Evolutionary conservation across 495 filamentous ascomycete genomes (phyloP).

Genomic region (Aspergillus nidulans): DNA sequence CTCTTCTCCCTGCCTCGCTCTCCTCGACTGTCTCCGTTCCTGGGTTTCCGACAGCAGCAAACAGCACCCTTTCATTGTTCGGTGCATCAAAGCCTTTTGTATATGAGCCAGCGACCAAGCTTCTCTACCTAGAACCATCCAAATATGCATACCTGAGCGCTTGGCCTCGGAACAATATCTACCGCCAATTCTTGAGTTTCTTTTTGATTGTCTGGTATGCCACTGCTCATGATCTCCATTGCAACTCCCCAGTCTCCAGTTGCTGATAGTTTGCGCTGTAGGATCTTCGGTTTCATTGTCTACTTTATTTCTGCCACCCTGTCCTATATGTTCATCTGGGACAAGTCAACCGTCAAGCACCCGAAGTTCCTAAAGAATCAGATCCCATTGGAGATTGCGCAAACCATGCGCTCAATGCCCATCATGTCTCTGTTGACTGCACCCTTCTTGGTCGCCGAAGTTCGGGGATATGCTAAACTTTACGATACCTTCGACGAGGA

Average conservation of each 20-base stretch:
- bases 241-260: neutral
- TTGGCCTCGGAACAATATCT: constrained; percentile 75
- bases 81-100: constrained; percentile 47
- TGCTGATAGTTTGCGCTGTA: constrained; percentile 27
- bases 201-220: constrained; percentile 82
- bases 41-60: constrained; percentile 36
- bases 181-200: constrained; percentile 69
- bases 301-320: constrained; percentile 83
- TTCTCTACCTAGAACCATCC: constrained; percentile 65
- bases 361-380: constrained; percentile 96
- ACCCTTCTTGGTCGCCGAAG: constrained; percentile 78
- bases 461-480: constrained; percentile 80
- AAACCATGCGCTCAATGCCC: constrained; percentile 71
- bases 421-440: constrained; percentile 79
- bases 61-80: constrained; percentile 40
- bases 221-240: neutral
- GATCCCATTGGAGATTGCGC: constrained; percentile 77
- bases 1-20: constrained; percentile 58
- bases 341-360: constrained; percentile 82
- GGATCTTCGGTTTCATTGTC: constrained; percentile 76
- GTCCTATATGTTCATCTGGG: constrained; percentile 90
- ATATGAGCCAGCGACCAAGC: constrained; percentile 69
- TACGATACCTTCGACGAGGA: constrained; percentile 73
- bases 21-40: constrained; percentile 42
- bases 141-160: constrained; percentile 77